A percentile compares a stretch with the other conserved stretches of the same genome.
Conservation (phyloP, 2,329 filamentous ascomycete genomes). For the Myriosclerotinia curreyana region DNA sequence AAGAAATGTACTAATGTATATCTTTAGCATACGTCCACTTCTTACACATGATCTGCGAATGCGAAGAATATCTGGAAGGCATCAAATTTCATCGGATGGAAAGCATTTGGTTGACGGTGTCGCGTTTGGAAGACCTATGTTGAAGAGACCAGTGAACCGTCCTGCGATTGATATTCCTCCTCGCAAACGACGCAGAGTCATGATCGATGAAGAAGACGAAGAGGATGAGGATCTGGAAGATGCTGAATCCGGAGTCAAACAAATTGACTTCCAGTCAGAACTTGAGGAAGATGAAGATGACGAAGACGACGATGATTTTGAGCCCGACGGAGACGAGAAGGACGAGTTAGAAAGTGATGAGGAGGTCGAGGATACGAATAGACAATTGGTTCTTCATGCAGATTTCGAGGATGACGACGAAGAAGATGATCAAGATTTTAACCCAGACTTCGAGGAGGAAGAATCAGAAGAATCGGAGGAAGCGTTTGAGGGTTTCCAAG, state of each 20-base stretch:
- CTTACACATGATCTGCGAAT: conserved; percentile 70
- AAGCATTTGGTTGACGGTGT: conserved; percentile 82
- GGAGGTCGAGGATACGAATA: conserved; percentile 35
- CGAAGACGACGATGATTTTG: conserved; percentile 32
- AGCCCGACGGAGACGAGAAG: conserved; percentile 33
- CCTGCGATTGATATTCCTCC: conserved; percentile 71
- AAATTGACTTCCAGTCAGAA: conserved; percentile 19
- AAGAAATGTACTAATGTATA: conserved; percentile 19
- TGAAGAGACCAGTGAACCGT: conserved; percentile 57
- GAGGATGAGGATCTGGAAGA: conserved; percentile 35
- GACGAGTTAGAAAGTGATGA: conserved; percentile 35
- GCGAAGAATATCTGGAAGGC: conserved; percentile 69
- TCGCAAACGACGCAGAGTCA: conserved; percentile 62
- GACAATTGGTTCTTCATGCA: conserved; percentile 25
- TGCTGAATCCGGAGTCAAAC: conserved; percentile 32
- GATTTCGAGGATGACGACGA: conserved; percentile 29
- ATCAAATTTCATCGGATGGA: conserved; percentile 77
- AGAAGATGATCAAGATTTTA: conserved; percentile 32
- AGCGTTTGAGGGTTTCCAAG: conserved; percentile 13
- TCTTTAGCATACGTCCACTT: conserved; percentile 70
- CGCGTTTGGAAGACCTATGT: conserved; percentile 72
- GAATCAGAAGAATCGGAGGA: conserved; percentile 15
- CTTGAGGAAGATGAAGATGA: conserved; percentile 22
- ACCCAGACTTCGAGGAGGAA: conserved; percentile 33
- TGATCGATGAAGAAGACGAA: conserved; percentile 43